A percentile compares a stretch with the other conserved stretches of the same genome.
Conservation (phyloP, 2,329 filamentous ascomycete species). For the Curvularia hawaiiensis region DNA sequence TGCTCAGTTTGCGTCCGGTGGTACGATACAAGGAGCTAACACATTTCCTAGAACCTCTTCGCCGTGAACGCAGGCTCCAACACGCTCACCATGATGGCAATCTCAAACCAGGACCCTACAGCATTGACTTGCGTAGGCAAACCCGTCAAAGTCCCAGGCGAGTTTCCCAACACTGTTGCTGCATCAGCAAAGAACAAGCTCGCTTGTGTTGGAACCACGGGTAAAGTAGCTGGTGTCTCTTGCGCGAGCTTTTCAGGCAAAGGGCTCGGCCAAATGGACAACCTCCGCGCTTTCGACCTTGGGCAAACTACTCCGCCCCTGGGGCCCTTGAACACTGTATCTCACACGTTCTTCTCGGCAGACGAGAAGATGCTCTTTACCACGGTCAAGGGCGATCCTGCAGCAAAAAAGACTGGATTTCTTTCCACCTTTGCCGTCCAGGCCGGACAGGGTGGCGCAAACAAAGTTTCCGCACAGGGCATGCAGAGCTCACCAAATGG, state of each 20-base stretch:
- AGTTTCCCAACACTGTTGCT: conserved; percentile 49
- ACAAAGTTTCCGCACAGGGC: conserved; percentile 25
- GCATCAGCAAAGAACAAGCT: conserved; percentile 44
- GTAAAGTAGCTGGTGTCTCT: conserved; percentile 44
- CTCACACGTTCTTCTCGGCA: conserved; percentile 63
- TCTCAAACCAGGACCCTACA: conserved; percentile 37
- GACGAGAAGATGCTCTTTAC: conserved; percentile 60
- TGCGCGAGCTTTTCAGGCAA: conserved; percentile 40
- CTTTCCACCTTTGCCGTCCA: conserved; percentile 58
- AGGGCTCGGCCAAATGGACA: conserved; percentile 44
- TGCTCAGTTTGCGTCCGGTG: too few species aligned
- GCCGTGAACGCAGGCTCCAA: conserved; percentile 55
- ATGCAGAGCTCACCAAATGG: conserved; percentile 54
- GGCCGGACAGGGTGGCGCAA: not conserved
- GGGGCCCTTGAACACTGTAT: conserved; percentile 64
- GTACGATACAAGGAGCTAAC: not conserved
- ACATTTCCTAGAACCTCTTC: conserved; percentile 54
- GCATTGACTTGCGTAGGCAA: conserved; percentile 39
- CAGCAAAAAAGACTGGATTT: conserved; percentile 62
- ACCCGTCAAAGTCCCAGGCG: conserved; percentile 42
- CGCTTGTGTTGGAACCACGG: conserved; percentile 48
- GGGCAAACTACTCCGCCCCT: conserved; percentile 63
- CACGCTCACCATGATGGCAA: conserved; percentile 47
- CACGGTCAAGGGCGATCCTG: conserved; percentile 65
- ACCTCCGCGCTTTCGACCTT: conserved; percentile 52